A percentile compares a stretch with the other conserved stretches of the same genome.
These are phyloP conservation scores for Claviceps sorghi DNA, from an alignment of 2,329 filamentous ascomycete genomes.

Conservation along the genomic window DNA sequence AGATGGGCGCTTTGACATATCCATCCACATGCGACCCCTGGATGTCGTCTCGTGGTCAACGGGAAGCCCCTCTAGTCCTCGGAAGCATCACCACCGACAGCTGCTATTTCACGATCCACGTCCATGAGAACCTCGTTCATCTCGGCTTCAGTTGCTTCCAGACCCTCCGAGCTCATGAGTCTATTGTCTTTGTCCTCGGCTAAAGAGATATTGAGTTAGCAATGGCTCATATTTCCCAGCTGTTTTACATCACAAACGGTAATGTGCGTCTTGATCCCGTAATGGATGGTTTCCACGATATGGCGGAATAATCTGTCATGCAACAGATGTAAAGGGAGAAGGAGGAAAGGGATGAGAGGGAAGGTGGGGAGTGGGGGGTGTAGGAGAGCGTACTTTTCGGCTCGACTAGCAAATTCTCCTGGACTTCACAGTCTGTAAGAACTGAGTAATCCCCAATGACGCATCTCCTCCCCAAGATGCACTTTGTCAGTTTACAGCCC, in stretches of 20 bases:
- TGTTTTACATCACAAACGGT: background rate
- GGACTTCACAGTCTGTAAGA: conserved; percentile 83
- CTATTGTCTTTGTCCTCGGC: conserved; percentile 54
- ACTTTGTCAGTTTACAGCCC: conserved; percentile 71
- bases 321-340: background rate
- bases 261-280: background rate
- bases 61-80: conserved; percentile 3
- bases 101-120: conserved; percentile 23
- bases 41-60: background rate
- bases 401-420: conserved; percentile 76
- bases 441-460: conserved; percentile 68
- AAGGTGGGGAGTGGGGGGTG: background rate
- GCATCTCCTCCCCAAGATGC: conserved; percentile 68
- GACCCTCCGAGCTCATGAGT: conserved; percentile 51
- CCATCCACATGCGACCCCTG: background rate
- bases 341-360: too few species aligned
- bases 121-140: conserved; percentile 38
- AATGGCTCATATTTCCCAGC: background rate
- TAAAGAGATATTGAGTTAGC: conserved; percentile 14
- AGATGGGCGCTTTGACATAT: too few species aligned
- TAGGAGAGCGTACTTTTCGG: conserved; percentile 41
- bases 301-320: background rate
- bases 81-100: conserved; percentile 9
- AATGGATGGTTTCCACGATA: background rate
- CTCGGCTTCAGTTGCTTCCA: conserved; percentile 50